These are phyloP conservation scores for Neopestalotiopsis sp. DNA, from an alignment of 2,329 filamentous ascomycete species.

Conservation along the genomic window DNA sequence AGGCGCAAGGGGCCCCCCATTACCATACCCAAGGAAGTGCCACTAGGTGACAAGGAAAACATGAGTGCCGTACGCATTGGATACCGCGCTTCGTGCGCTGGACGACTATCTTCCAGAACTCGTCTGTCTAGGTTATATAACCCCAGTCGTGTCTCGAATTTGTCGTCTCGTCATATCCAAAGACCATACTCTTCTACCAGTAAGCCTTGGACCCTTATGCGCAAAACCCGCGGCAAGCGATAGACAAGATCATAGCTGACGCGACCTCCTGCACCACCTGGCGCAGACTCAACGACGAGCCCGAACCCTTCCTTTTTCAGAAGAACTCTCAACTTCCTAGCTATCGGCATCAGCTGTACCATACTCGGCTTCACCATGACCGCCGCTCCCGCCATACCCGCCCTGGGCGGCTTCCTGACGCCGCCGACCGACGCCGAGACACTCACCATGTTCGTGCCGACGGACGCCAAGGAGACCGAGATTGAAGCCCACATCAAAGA, in stretches of 20 bases:
- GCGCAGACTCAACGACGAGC: slow-evolving; percentile 7
- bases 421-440: slow-evolving; percentile 74
- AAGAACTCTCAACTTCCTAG: slow-evolving; percentile 51
- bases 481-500: slow-evolving; percentile 77
- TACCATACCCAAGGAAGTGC: neutral
- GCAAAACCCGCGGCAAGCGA: neutral
- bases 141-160: neutral
- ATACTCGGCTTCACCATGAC: slow-evolving; percentile 62
- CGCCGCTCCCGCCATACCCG: slow-evolving; percentile 55
- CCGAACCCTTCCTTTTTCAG: slow-evolving; percentile 46
- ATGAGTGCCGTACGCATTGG: slow-evolving; percentile 14
- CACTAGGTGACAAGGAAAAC: slow-evolving; percentile 5
- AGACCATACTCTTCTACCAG: slow-evolving; percentile 3
- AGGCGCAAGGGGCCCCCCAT: neutral
- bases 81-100: slow-evolving; percentile 10
- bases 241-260: neutral
- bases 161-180: neutral
- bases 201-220: neutral
- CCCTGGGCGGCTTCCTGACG: slow-evolving; percentile 53
- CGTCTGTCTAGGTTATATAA: neutral
- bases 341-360: slow-evolving; percentile 53
- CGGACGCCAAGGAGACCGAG: slow-evolving; percentile 58
- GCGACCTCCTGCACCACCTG: neutral
- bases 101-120: neutral
- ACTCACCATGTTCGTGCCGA: slow-evolving; percentile 66